A percentile compares a stretch with the other conserved stretches of the same genome.
These are phyloP conservation scores for Sporisorium reilianum DNA, from an alignment of 1,284 basidiomycete species.

Conservation along the genomic window DNA sequence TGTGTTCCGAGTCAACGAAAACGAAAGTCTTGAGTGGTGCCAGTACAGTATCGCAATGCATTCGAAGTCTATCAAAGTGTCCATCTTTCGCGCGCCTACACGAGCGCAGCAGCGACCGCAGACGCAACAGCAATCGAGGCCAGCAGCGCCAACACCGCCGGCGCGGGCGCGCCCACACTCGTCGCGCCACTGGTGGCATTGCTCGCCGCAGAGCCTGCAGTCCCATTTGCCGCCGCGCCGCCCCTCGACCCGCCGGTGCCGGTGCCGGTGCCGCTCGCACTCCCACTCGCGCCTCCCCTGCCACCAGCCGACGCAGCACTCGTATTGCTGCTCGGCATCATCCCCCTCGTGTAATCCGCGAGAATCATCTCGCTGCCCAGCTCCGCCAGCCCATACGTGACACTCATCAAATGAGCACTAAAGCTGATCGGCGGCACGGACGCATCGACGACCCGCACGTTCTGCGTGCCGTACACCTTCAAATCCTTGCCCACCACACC, in stretches of 20 bases:
- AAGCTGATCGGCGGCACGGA: conserved; percentile 68
- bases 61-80: background rate
- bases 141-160: background rate
- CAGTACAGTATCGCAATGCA: background rate
- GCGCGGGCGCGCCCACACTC: background rate
- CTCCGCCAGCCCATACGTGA: conserved; percentile 74
- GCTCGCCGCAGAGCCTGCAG: background rate
- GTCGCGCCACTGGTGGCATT: background rate
- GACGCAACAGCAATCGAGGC: background rate
- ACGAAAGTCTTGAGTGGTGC: background rate
- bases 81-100: background rate
- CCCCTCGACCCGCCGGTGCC: background rate
- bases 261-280: background rate
- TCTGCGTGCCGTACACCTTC: conserved; percentile 58
- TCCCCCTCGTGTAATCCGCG: conserved; percentile 12
- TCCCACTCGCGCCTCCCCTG: background rate
- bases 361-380: conserved; percentile 56
- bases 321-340: background rate
- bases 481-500: conserved; percentile 61
- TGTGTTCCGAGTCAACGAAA: background rate
- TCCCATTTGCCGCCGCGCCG: too few relatives aligned
- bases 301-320: conserved; percentile 1
- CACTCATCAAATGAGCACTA: conserved; percentile 72
- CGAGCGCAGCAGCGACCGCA: background rate
- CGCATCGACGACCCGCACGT: conserved; percentile 56